phyloP scores from a whole-genome alignment of 2,329 filamentous ascomycete species.

The Claviceps maximensis region DNA sequence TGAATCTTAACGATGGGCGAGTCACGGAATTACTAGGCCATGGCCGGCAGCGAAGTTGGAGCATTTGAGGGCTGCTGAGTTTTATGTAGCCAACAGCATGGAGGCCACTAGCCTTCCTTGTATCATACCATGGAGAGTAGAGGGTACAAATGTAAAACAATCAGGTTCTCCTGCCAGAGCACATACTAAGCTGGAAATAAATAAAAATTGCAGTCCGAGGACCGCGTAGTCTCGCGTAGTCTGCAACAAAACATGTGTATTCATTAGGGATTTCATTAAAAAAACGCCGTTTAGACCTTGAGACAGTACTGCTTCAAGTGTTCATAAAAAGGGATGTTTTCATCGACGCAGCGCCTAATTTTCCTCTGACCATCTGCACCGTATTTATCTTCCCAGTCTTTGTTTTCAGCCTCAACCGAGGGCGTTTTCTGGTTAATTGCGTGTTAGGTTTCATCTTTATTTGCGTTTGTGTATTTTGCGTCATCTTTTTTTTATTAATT shows the following conservation, averaged over 20 bases:
- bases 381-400: constrained; percentile 62
- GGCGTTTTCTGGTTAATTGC: constrained; percentile 37
- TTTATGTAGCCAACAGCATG: constrained; percentile 1
- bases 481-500: not conserved
- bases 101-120: not conserved
- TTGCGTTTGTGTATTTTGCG: not conserved
- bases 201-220: not conserved
- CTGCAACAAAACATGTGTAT: not conserved
- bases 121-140: constrained; percentile 1
- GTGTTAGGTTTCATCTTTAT: not conserved
- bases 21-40: not conserved
- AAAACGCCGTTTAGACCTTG: constrained; percentile 33
- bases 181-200: not conserved
- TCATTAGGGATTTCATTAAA: not conserved
- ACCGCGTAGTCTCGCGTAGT: not conserved
- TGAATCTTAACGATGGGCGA: constrained; percentile 1
- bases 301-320: constrained; percentile 69
- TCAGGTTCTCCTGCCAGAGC: not conserved
- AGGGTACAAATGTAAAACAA: not conserved
- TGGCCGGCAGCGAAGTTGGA: not conserved
- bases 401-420: constrained; percentile 52
- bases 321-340: constrained; percentile 63
- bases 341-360: constrained; percentile 58
- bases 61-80: not conserved
- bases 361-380: constrained; percentile 56